phyloP scores from a whole-genome alignment of 2,329 filamentous ascomycete genomes.

The Scopulariopsis brevicaulis region DNA sequence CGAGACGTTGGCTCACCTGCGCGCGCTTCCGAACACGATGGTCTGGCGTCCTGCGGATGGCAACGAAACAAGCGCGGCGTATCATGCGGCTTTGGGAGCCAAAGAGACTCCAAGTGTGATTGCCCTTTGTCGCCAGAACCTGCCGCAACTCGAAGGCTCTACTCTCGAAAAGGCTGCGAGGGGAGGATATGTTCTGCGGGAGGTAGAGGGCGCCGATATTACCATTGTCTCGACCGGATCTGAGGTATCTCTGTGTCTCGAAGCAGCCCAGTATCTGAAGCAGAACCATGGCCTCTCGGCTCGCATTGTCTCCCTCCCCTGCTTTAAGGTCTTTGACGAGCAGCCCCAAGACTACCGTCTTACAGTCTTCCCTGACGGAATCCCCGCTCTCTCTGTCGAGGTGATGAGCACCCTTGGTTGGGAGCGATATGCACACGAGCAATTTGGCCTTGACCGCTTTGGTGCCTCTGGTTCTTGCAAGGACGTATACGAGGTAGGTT shows the following conservation, averaged over 20 bases:
- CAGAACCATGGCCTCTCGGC: constrained; percentile 81
- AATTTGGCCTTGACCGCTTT: constrained; percentile 98
- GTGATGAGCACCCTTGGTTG: constrained; percentile 96
- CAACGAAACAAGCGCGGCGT: constrained; percentile 95
- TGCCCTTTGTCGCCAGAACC: constrained; percentile 93
- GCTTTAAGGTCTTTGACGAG: constrained; percentile 91
- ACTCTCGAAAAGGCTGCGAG: constrained; percentile 82
- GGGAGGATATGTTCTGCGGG: constrained; percentile 86
- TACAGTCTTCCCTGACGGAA: constrained; percentile 83
- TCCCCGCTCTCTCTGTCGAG: constrained; percentile 88
- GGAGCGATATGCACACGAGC: constrained; percentile 98
- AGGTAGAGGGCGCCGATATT: constrained; percentile 72
- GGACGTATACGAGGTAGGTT: constrained; percentile 82
- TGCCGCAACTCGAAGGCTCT: constrained; percentile 92
- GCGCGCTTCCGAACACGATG: constrained; percentile 97
- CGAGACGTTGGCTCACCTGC: constrained; percentile 96
- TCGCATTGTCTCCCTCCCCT: constrained; percentile 90
- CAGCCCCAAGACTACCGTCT: constrained; percentile 94
- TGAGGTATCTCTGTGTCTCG: constrained; percentile 87
- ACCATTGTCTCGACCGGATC: constrained; percentile 93
- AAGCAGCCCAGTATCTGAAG: constrained; percentile 82
- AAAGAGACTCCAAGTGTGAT: constrained; percentile 87
- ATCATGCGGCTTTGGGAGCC: constrained; percentile 87
- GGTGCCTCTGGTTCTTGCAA: constrained; percentile 95
- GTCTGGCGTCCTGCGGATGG: constrained; percentile 98